Evolutionary conservation across 768 basidiomycete species (phyloP).

Genomic region (Gelatoporia subvermispora): DNA sequence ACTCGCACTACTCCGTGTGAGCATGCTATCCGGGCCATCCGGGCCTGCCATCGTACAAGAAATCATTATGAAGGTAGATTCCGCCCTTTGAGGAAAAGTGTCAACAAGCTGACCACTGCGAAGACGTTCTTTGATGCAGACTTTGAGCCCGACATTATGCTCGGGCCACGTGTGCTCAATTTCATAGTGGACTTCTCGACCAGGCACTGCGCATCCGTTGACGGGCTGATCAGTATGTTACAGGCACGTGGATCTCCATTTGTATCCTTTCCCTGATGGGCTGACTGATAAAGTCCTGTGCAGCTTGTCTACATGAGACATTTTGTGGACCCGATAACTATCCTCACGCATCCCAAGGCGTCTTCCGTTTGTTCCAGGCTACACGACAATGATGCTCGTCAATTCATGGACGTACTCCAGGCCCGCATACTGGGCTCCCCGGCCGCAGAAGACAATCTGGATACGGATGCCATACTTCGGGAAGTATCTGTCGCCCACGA

Average conservation of each 20-base stretch:
- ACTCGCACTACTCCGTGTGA: slow-evolving; percentile 52
- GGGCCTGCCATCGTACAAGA: slow-evolving; percentile 46
- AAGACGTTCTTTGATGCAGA: slow-evolving; percentile 62
- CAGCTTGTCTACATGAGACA: slow-evolving; percentile 69
- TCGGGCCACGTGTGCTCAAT: slow-evolving; percentile 54
- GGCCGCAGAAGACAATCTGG: background rate
- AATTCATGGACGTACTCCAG: slow-evolving; percentile 36
- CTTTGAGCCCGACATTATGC: slow-evolving; percentile 55
- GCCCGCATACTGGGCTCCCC: slow-evolving; percentile 23
- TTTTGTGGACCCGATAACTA: slow-evolving; percentile 56
- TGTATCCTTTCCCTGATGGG: background rate
- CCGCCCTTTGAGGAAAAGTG: background rate
- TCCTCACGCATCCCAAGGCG: slow-evolving; percentile 28
- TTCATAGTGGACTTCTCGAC: slow-evolving; percentile 54
- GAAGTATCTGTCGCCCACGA: slow-evolving; percentile 35
- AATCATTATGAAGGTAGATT: slow-evolving; percentile 47
- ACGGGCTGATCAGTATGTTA: slow-evolving; percentile 50
- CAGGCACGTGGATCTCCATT: slow-evolving; percentile 40
- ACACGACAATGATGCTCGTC: slow-evolving; percentile 1
- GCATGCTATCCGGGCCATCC: slow-evolving; percentile 44
- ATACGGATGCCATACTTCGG: slow-evolving; percentile 28
- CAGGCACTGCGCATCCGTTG: slow-evolving; percentile 53
- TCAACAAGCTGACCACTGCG: background rate
- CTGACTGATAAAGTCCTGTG: background rate
- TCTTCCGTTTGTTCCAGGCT: background rate